Evolutionary conservation across 768 basidiomycete genomes (phyloP).

Genomic region (Boletus reticuloceps): DNA sequence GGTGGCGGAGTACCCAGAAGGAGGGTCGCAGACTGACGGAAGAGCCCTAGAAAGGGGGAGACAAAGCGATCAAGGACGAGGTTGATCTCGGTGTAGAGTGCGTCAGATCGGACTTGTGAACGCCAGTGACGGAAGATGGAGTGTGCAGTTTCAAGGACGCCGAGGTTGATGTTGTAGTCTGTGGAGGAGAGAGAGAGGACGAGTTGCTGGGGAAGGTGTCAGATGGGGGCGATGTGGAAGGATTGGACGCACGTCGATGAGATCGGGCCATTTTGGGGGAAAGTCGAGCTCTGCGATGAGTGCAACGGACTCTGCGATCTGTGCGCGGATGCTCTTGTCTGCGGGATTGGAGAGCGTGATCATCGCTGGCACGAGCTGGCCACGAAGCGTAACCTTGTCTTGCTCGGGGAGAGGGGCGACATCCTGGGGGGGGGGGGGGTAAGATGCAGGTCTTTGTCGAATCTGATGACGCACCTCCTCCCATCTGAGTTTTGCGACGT

Average conservation of each 20-base stretch:
- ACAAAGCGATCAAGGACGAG: slow-evolving; percentile 83
- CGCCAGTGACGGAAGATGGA: slow-evolving; percentile 96
- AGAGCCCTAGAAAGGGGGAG: slow-evolving; percentile 79
- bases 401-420: slow-evolving; percentile 64
- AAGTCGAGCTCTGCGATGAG: slow-evolving; percentile 92
- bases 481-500: slow-evolving; percentile 85
- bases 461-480: slow-evolving; percentile 59
- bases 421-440: slow-evolving; percentile 44
- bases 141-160: slow-evolving; percentile 91
- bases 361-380: slow-evolving; percentile 89
- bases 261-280: slow-evolving; percentile 80
- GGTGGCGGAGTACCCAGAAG: slow-evolving; percentile 43
- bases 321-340: slow-evolving; percentile 73
- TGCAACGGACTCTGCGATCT: slow-evolving; percentile 91
- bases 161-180: slow-evolving; percentile 84
- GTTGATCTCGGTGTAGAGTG: slow-evolving; percentile 89
- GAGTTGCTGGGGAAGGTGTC: slow-evolving; percentile 66
- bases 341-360: slow-evolving; percentile 71
- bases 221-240: slow-evolving; percentile 8
- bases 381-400: slow-evolving; percentile 73
- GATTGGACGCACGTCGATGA: slow-evolving; percentile 74
- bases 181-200: slow-evolving; percentile 75
- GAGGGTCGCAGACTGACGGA: slow-evolving; percentile 59
- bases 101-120: slow-evolving; percentile 82
- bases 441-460: not conserved